phyloP scores from a whole-genome alignment of 345 rosid species.

The Nephelium lappaceum region DNA sequence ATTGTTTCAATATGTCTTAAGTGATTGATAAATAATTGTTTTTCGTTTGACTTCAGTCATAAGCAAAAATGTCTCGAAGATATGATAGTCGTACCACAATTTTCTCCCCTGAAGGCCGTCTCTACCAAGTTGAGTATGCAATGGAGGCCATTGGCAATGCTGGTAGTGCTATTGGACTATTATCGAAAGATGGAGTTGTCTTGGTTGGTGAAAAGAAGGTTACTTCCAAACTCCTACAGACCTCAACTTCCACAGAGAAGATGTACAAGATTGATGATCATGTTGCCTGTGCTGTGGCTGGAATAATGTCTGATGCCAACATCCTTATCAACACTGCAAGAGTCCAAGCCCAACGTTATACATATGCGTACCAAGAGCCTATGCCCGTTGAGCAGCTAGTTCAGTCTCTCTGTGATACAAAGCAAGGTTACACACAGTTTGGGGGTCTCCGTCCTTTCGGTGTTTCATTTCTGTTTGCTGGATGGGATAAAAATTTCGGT shows the following conservation, averaged over 20 bases:
- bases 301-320: slow-evolving; percentile 98
- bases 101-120: slow-evolving; percentile 99
- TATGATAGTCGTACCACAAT: slow-evolving; percentile 98
- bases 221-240: slow-evolving; percentile 91
- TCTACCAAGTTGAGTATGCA: slow-evolving; percentile 97
- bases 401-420: slow-evolving; percentile 93
- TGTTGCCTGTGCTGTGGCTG: slow-evolving; percentile 96
- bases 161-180: slow-evolving; percentile 87
- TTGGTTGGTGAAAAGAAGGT: slow-evolving; percentile 97
- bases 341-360: slow-evolving; percentile 93
- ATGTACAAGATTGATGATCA: slow-evolving; percentile 99
- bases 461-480: slow-evolving; percentile 90
- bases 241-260: slow-evolving; percentile 87
- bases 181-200: slow-evolving; percentile 89
- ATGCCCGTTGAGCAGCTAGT: slow-evolving; percentile 98
- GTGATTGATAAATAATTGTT: not conserved
- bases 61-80: slow-evolving; percentile 78
- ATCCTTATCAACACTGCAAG: slow-evolving; percentile 92
- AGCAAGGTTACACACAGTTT: slow-evolving; percentile 95
- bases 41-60: not conserved
- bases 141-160: slow-evolving; percentile 99
- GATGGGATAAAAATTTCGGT: slow-evolving; percentile 92
- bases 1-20: not conserved
- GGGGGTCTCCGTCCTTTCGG: slow-evolving; percentile 99
- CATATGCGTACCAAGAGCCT: slow-evolving; percentile 89